These are phyloP conservation scores for Fusarium sp. DNA, from an alignment of 2,329 filamentous ascomycete genomes.

Conservation along the genomic window DNA sequence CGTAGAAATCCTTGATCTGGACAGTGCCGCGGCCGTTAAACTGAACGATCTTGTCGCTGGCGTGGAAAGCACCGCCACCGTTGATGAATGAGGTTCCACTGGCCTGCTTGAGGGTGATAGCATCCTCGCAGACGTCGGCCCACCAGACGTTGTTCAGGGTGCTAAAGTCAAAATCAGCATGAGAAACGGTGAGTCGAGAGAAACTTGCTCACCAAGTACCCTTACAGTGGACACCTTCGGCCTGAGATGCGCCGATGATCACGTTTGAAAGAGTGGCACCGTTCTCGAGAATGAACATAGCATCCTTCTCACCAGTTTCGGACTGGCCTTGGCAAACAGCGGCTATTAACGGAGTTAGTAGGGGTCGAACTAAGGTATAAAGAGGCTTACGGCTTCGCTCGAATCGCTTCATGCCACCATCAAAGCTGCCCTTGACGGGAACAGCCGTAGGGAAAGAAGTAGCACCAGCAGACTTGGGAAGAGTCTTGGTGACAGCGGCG, in stretches of 20 bases:
- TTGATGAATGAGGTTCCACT: constrained; percentile 57
- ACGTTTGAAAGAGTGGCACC: constrained; percentile 65
- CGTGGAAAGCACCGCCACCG: constrained; percentile 43
- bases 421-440: constrained; percentile 36
- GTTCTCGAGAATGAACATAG: constrained; percentile 65
- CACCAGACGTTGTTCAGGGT: constrained; percentile 56
- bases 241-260: constrained; percentile 64
- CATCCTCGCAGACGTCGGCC: constrained; percentile 55
- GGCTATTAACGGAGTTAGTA: constrained; percentile 13
- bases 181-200: not conserved
- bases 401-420: constrained; percentile 42
- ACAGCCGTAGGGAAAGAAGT: constrained; percentile 39
- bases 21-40: constrained; percentile 58
- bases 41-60: constrained; percentile 51
- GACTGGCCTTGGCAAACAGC: constrained; percentile 45
- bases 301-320: constrained; percentile 47
- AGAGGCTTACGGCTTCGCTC: constrained; percentile 32
- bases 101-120: constrained; percentile 53
- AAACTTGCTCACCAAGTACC: constrained; percentile 53
- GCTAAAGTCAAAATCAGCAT: constrained; percentile 7
- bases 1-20: constrained; percentile 53
- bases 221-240: constrained; percentile 64
- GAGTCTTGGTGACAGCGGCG: constrained; percentile 39
- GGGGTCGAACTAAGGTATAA: too few relatives aligned
- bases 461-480: constrained; percentile 35